phyloP scores from a whole-genome alignment of 1,284 basidiomycete genomes.

The Ustilago trichophora region DNA sequence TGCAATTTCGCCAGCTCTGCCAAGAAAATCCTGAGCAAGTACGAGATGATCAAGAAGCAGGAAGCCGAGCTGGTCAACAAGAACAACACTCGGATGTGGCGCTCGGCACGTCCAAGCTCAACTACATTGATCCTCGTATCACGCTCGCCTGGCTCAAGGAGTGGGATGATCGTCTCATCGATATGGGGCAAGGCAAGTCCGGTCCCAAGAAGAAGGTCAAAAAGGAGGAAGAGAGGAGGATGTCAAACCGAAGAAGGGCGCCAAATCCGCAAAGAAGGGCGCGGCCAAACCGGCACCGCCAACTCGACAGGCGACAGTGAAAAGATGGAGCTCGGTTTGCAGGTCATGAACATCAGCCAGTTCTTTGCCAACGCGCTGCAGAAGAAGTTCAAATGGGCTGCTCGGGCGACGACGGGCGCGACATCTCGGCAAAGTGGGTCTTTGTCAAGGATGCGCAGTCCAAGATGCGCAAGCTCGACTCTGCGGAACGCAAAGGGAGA shows the following conservation, averaged over 20 bases:
- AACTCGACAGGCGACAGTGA: conserved; percentile 56
- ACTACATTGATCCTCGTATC: conserved; percentile 66
- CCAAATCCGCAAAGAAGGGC: conserved; percentile 27
- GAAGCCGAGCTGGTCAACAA: conserved; percentile 62
- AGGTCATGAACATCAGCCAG: conserved; percentile 59
- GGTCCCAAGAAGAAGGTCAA: conserved; percentile 45
- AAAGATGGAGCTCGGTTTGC: conserved; percentile 63
- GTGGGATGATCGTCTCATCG: conserved; percentile 58
- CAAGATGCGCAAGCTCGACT: conserved; percentile 59
- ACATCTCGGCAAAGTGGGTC: conserved; percentile 52
- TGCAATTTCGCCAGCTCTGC: conserved; percentile 69
- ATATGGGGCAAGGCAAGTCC: conserved; percentile 30
- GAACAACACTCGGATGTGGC: conserved; percentile 64
- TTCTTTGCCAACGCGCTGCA: conserved; percentile 65
- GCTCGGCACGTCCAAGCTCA: conserved; percentile 64
- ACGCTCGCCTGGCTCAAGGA: conserved; percentile 65
- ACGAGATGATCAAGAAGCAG: conserved; percentile 62
- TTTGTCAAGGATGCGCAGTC: conserved; percentile 60
- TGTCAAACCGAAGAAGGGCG: conserved; percentile 39
- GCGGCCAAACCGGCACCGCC: conserved; percentile 34
- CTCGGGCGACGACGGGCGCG: conserved; percentile 52
- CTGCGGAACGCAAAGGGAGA: conserved; percentile 48
- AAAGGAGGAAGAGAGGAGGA: conserved; percentile 55
- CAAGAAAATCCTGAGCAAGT: conserved; percentile 73
- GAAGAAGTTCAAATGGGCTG: conserved; percentile 66